Conservation (phyloP, 495 filamentous ascomycete species). For the Penicillium psychrofluorescens region DNA sequence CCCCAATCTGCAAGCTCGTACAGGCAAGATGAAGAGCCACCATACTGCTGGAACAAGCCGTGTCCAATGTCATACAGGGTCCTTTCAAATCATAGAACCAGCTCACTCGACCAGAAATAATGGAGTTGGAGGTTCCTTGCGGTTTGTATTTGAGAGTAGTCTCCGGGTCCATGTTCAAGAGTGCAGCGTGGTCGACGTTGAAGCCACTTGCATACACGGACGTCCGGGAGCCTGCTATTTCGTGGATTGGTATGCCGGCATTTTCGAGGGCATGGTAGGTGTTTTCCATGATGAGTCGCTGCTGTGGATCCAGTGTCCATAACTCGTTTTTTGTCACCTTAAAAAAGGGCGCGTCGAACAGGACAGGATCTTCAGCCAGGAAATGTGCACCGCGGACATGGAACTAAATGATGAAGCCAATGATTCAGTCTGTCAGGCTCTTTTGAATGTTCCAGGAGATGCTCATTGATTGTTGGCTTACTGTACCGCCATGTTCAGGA, state of each 20-base stretch:
- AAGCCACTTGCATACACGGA: constrained; percentile 25
- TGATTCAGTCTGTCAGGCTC: too few relatives aligned
- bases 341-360: constrained; percentile 49
- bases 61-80: constrained; percentile 27
- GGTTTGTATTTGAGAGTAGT: constrained; percentile 15
- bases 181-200: constrained; percentile 16
- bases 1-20: constrained; percentile 32
- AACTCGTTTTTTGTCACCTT: constrained; percentile 48
- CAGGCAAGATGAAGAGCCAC: constrained; percentile 33
- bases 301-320: constrained; percentile 37
- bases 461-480: too few relatives aligned
- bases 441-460: too few relatives aligned
- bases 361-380: constrained; percentile 24
- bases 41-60: constrained; percentile 42
- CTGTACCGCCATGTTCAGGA: too few relatives aligned
- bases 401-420: constrained; percentile 7
- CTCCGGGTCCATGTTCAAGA: constrained; percentile 16
- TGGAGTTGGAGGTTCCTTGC: constrained; percentile 22
- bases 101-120: constrained; percentile 43
- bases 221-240: constrained; percentile 22
- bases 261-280: constrained; percentile 45
- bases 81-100: constrained; percentile 43
- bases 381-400: constrained; percentile 17
- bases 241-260: constrained; percentile 15
- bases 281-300: constrained; percentile 47